Percentiles rank a stretch among this genome's conserved stretches.
These are phyloP conservation scores for Arthrocladium fulminans DNA, from an alignment of 2,329 filamentous ascomycete species.

Conservation along the genomic window DNA sequence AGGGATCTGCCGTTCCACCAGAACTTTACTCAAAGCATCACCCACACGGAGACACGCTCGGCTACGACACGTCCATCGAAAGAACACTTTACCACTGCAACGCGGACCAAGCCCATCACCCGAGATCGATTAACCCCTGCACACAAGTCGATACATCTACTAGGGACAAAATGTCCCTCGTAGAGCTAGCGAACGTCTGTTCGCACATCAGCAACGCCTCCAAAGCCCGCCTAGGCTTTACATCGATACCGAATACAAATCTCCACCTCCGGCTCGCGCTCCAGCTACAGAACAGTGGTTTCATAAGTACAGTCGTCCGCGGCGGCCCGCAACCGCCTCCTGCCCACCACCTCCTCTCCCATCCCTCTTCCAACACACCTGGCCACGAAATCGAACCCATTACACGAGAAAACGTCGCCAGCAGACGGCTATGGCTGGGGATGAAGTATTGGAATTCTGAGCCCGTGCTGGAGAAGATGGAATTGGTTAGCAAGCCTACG, in stretches of 20 bases:
- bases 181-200: constrained; percentile 69
- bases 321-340: constrained; percentile 53
- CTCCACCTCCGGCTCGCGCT: constrained; percentile 68
- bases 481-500: constrained; percentile 63
- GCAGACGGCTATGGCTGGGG: constrained; percentile 73
- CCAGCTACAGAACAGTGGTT: constrained; percentile 72
- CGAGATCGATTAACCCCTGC: neutral
- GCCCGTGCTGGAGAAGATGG: constrained; percentile 63
- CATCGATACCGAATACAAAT: constrained; percentile 71
- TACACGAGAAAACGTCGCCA: constrained; percentile 62
- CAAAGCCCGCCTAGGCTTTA: constrained; percentile 72
- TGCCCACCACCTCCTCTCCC: constrained; percentile 44
- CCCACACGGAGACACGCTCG: too few species aligned
- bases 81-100: neutral
- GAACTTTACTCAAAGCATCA: too few species aligned
- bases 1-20: too few species aligned
- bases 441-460: constrained; percentile 81
- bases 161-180: constrained; percentile 54
- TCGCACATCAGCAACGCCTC: constrained; percentile 87
- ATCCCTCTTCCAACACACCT: constrained; percentile 32
- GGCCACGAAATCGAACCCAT: constrained; percentile 41
- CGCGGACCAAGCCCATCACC: neutral
- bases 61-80: too few species aligned
- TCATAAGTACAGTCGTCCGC: constrained; percentile 71
- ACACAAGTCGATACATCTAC: neutral